These are phyloP conservation scores for Clitopilus passeckerianus DNA, from an alignment of 768 basidiomycete genomes.

Conservation along the genomic window DNA sequence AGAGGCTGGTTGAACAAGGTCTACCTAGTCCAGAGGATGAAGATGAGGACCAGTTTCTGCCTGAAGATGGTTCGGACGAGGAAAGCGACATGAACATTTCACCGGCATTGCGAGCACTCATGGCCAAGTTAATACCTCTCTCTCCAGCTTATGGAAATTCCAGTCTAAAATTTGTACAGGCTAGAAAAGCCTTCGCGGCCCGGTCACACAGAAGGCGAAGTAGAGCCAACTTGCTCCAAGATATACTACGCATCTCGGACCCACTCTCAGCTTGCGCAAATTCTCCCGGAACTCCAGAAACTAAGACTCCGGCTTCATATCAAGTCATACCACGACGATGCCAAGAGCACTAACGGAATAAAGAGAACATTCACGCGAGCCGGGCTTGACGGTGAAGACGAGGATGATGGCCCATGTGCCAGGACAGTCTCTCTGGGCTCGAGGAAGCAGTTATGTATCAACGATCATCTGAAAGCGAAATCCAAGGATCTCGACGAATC, in stretches of 20 bases:
- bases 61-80: slow-evolving; percentile 35
- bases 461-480: slow-evolving; percentile 65
- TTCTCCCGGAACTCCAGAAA: slow-evolving; percentile 78
- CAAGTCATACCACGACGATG: slow-evolving; percentile 17
- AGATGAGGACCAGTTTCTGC: slow-evolving; percentile 63
- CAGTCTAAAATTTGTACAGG: slow-evolving; percentile 13
- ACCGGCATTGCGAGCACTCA: slow-evolving; percentile 71
- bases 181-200: slow-evolving; percentile 26
- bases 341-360: slow-evolving; percentile 4
- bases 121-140: slow-evolving; percentile 60
- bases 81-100: slow-evolving; percentile 57
- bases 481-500: slow-evolving; percentile 78
- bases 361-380: slow-evolving; percentile 23
- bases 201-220: slow-evolving; percentile 19
- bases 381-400: slow-evolving; percentile 7
- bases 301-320: slow-evolving; percentile 45
- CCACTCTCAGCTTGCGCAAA: slow-evolving; percentile 91
- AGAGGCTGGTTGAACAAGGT: background rate
- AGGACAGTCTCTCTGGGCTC: slow-evolving; percentile 86
- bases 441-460: slow-evolving; percentile 89
- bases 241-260: slow-evolving; percentile 95
- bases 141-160: background rate
- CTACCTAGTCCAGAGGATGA: slow-evolving; percentile 16
- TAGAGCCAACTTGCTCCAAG: slow-evolving; percentile 66
- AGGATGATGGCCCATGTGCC: slow-evolving; percentile 15